Evolutionary conservation across 169 alveolate genomes (phyloP), one percentile per base, ranked within the genome.

Genomic region (Eimeria praecox): DNA sequence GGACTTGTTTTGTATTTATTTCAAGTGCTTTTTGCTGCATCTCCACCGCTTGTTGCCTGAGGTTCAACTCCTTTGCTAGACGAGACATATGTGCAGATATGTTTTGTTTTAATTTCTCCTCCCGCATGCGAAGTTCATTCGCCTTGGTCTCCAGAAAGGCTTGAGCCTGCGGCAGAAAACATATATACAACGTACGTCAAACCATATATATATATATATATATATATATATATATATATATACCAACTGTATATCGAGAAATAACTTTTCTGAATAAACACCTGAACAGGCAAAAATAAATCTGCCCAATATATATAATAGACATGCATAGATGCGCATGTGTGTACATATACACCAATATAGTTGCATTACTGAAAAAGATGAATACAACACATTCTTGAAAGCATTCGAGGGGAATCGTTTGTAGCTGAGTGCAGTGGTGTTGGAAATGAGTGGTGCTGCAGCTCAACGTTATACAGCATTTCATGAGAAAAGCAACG

Each of bases 21-120:
- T 90, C 75, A 24, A 90, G 88, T 18, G 95, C 95, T 35, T 59
- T 54, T 66, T 90, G 82, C 75, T 90, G 87, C 89, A 71, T 30
- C 27, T 46, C 78, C 42, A 71, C 22, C 4, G 95, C 95, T 27
- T 69, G 46, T n/a, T 78, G 44, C 14, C 95, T 33, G 9, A 10
- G 30, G 16, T 46, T 78, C 8, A 90, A 22, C 5, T 90, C 88
- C 12, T 24, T 38, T 33, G 95, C 88, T 8, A 90, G 30, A 9
- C 18, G 62, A 10, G 87, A 71, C 44, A 90, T 78, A 5, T 46
- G 54, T 33, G 9, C 35, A 33, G 33, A 30, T 16, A 77, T 69
- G 62, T 69, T 42, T 27, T 54, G 27, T 69, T 90, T 71, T 59
- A 90, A 46, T 16, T 78, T 54, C 54, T 35, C 12, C 77, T 71